phyloP scores from a whole-genome alignment of 2,329 filamentous ascomycete genomes.

The Botryotinia narcissicola region DNA sequence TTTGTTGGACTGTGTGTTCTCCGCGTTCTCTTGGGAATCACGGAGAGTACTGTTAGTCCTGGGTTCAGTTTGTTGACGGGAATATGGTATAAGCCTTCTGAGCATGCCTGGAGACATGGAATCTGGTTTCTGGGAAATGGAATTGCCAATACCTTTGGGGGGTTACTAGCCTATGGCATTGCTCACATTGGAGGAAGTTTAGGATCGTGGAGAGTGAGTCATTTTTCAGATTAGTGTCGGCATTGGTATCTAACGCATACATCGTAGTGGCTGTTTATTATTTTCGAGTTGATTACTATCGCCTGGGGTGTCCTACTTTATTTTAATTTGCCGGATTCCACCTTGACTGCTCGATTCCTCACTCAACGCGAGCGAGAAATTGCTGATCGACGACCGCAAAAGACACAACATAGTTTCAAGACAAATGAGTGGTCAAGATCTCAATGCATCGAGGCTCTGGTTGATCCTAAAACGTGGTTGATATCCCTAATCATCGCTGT shows the following conservation, averaged over 20 bases:
- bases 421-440: conserved; percentile 41
- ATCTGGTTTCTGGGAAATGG: conserved; percentile 31
- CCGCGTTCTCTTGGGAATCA: conserved; percentile 35
- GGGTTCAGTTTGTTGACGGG: conserved; percentile 39
- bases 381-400: conserved; percentile 15
- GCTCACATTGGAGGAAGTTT: conserved; percentile 29
- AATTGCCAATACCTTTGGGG: conserved; percentile 37
- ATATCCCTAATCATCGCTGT: conserved; percentile 29
- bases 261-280: conserved; percentile 24
- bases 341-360: conserved; percentile 43
- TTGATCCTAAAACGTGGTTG: conserved; percentile 39
- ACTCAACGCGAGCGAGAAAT: conserved; percentile 14
- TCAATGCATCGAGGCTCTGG: conserved; percentile 42
- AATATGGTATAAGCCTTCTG: conserved; percentile 34
- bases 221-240: not conserved
- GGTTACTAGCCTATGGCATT: conserved; percentile 39
- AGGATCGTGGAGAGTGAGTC: conserved; percentile 26
- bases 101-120: conserved; percentile 21
- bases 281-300: conserved; percentile 31
- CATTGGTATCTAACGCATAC: not conserved
- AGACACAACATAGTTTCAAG: conserved; percentile 23
- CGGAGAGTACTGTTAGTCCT: conserved; percentile 35
- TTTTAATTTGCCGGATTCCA: conserved; percentile 49
- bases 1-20: conserved; percentile 28
- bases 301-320: conserved; percentile 42